Base-by-base conservation (phyloP, 2,329 filamentous ascomycete genomes). In the Xylaria sp. region DNA sequence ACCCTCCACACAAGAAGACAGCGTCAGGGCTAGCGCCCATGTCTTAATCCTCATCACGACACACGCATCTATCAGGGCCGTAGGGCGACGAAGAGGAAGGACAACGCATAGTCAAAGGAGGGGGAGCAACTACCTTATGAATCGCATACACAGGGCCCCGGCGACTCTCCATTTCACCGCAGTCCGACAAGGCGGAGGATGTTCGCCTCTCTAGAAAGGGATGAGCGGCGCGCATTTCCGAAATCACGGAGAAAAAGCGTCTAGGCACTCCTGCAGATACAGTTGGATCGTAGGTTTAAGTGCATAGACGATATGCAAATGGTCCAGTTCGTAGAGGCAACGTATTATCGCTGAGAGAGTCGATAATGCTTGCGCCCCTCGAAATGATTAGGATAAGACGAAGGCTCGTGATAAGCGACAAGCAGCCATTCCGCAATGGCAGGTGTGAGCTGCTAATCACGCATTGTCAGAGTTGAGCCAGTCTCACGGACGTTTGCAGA, bases 1-100 rank as follows among this genome's bases (percentile, higher is more conserved):
- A 5, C 75, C 73, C 54, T 66, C 32, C 37, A 63, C 72, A 20
- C 74, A 10, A 51, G 54, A 51, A 34, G 67, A 60, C 23, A 78
- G 66, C 46, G 63, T 64, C 12, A 75, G 57, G 37, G 72, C 59
- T 4, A 63, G 50, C 46, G 55, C 62, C 52, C 70, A 58, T 9
- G 51, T 70, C 20, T 44, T 52, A 2, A 70, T 15, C 8, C 59
- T 63, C 75, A 76, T 76, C 44, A 72, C 18, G 28, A 48, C 9
- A 44, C 15, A 23, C 5, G 39, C 50, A 23, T 52, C 51, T n/a
- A 32, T 48, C 3, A 28, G 41, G 20, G 12, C 46, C 25, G 2
- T 18, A 18, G 8, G 20, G 13, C 23, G 51, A 28, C 39, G 8
- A 13, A 50, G 52, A 46, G 7, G 15, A 61, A 57, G 23, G 20